Evolutionary conservation across 1,284 basidiomycete species (phyloP).

Genomic region (Malassezia cuniculi): DNA sequence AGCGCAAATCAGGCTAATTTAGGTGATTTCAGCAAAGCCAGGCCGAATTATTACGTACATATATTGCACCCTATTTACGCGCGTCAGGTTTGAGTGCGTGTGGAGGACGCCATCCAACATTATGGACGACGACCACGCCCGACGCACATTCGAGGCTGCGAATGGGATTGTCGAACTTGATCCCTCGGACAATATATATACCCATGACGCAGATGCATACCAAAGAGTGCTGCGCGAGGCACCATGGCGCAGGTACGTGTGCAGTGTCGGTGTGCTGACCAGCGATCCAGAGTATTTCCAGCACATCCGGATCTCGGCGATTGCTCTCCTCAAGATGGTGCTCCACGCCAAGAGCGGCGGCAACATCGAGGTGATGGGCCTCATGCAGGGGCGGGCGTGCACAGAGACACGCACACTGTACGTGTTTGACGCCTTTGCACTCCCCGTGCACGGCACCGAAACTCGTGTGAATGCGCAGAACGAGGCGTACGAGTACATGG

Average conservation of each 20-base stretch:
- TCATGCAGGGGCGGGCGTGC: constrained; percentile 94
- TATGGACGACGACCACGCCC: constrained; percentile 49
- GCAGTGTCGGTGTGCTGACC: background rate
- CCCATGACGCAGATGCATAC: constrained; percentile 62
- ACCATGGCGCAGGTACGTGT: constrained; percentile 58
- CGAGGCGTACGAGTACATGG: constrained; percentile 98
- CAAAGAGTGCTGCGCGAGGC: constrained; percentile 57
- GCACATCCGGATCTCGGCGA: constrained; percentile 81
- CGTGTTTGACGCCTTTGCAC: constrained; percentile 78
- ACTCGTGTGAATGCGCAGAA: constrained; percentile 91
- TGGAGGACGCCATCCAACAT: too few species aligned
- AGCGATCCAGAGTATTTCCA: constrained; percentile 86
- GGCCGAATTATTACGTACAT: too few species aligned
- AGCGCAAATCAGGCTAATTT: too few species aligned
- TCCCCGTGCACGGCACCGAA: constrained; percentile 97
- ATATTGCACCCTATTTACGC: too few species aligned
- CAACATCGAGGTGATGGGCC: constrained; percentile 95
- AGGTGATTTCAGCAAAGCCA: too few species aligned
- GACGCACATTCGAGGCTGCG: constrained; percentile 67
- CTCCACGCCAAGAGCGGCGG: constrained; percentile 96
- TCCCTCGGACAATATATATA: constrained; percentile 32
- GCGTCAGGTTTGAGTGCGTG: too few species aligned
- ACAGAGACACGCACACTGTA: constrained; percentile 68
- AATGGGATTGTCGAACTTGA: constrained; percentile 55
- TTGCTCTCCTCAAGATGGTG: constrained; percentile 97